Conservation (phyloP, 75 land plant species). For the Picea sitchensis region DNA sequence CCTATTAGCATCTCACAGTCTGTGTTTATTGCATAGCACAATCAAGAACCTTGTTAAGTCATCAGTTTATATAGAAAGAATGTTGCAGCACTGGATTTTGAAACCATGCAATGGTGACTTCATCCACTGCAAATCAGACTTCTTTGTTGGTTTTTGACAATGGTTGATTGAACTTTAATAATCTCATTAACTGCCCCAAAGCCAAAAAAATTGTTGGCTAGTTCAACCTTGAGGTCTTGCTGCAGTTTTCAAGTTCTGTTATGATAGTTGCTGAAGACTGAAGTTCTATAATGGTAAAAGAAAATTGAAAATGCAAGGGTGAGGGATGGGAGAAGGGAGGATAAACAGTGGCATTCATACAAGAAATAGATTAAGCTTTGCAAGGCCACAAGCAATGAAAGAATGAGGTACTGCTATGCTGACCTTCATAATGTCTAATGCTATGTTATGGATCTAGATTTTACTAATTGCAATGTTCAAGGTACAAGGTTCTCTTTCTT, state of each 20-base stretch:
- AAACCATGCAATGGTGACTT: not conserved
- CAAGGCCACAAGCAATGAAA: not conserved
- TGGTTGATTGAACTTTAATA: not conserved
- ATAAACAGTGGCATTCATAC: slow-evolving; percentile 1
- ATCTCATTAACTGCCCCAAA: not conserved
- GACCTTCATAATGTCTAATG: not conserved
- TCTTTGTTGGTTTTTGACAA: not conserved
- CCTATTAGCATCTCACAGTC: not conserved
- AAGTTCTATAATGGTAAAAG: not conserved
- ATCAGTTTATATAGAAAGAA: not conserved
- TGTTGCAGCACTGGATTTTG: not conserved
- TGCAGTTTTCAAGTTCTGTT: not conserved
- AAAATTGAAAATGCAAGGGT: not conserved
- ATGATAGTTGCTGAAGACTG: not conserved
- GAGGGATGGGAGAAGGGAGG: not conserved
- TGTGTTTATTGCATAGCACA: not conserved
- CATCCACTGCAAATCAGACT: not conserved
- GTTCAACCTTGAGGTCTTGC: not conserved
- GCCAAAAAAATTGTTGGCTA: not conserved
- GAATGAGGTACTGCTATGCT: not conserved
- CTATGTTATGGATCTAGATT: not conserved
- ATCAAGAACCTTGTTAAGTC: not conserved
- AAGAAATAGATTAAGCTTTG: not conserved
- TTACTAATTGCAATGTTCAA: not conserved
- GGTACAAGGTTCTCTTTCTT: not conserved